Evolutionary conservation across 768 basidiomycete genomes (phyloP), one percentile per base, ranked within the genome.

Genomic region (Lactarius quietus): DNA sequence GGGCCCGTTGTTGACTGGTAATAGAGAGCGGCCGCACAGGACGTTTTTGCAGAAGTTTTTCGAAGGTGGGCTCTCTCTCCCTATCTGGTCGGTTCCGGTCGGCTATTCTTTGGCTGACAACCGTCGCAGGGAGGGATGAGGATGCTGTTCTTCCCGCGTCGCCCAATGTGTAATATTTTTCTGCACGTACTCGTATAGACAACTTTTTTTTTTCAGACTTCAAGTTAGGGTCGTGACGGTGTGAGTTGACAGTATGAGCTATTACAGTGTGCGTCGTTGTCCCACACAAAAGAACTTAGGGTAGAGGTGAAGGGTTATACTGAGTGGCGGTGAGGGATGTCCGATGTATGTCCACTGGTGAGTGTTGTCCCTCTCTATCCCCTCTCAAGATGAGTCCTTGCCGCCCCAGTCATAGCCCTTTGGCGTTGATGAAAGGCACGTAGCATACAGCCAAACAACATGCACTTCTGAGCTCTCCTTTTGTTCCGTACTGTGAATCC

Each of bases 41-140:
- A 84, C 87, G 26, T 93, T 94, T 74, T 77, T 94, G 81, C 84
- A 93, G 77, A 90, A 86, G 79, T 94, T 94, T 71, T 89, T 86
- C 61, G 88, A 90, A 74, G 92, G 92, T 92, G 74, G 55, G 85
- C 81, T 1, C 43, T 29, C 35, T 4, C 57, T 35, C 33, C 5
- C 56, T 29, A 59, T 59, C 59, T 29, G 23, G 48, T 26, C 26
- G 14, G 48, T 51, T 51, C 23, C 48, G 48, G 48, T 26, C 48
- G 48, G 48, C 14, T 36, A 33, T 18, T 20, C 8, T 33, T 33
- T n/a, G n/a, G 15, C 45, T 52, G 31, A 68, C 62, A 65, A 29
- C 59, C 9, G 35, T 43, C 31, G 43, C 61, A 92, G 90, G 91
- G 61, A 81, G 88, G 72, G 90, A 92, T 71, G 90, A 92, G 77